Evolutionary conservation across 2,329 filamentous ascomycete genomes (phyloP), one percentile per base, ranked within the genome.

Genomic region (Aspergillus tanneri): DNA sequence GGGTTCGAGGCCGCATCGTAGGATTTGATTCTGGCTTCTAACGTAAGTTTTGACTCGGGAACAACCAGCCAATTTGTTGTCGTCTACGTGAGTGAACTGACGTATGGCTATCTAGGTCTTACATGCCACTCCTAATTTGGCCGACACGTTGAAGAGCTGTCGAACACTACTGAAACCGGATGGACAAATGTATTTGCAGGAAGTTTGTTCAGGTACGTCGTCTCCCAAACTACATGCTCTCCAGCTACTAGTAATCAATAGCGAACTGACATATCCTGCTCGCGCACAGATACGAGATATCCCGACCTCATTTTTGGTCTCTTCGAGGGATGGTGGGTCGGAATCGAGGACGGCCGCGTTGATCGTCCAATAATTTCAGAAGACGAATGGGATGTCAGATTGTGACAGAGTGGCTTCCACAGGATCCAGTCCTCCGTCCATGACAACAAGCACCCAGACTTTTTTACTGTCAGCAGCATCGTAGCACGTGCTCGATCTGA

Each of bases 21-120:
- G 32, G 65, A 68, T 41, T 46, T 67, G 1, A 55, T 68, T 11
- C 22, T 43, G 11, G 40, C 40, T 30, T 43, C 40, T 10, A 43
- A 43, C 10, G 40, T 43, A 22, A 16, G 28, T 24, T 1, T 8
- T n/a, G n/a, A n/a, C n/a, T n/a, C n/a, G n/a, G n/a, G n/a, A n/a
- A n/a, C n/a, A n/a, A n/a, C n/a, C n/a, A n/a, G n/a, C n/a, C n/a
- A n/a, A n/a, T n/a, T 28, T 8, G 25, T n/a, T n/a, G 25, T 8
- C 25, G 12, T 8, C n/a, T 28, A 28, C n/a, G 25, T 8, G 10
- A n/a, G 8, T n/a, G 2, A 5, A 1, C 21, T n/a, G 4, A n/a
- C 2, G 35, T 19, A 10, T 14, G 19, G 8, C n/a, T 38, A 24
- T n/a, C n/a, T 38, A 38, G 35, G 35, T 38, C 12, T 19, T 38